phyloP scores from a whole-genome alignment of 164 flowering plant genomes.

The Chimonanthus praecox region DNA sequence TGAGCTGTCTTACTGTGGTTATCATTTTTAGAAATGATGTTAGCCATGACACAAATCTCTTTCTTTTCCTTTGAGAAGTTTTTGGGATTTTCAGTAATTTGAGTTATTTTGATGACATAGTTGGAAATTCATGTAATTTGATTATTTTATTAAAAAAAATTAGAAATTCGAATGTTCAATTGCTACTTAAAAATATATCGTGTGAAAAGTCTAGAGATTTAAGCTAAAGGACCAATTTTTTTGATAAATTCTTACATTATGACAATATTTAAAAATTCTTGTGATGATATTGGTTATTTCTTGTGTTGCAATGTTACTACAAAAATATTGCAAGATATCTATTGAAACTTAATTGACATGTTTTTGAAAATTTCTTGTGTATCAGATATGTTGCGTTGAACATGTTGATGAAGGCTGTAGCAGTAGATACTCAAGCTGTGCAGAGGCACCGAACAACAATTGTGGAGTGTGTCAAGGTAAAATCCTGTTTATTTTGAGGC shows the following conservation, averaged over 20 bases:
- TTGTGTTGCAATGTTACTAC: too few species aligned
- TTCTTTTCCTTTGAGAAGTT: neutral
- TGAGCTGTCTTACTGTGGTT: conserved; percentile 15
- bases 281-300: too few species aligned
- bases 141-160: too few species aligned
- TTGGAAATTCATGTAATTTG: neutral
- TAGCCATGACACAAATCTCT: neutral
- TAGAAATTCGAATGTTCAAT: too few species aligned
- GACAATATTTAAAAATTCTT: too few species aligned
- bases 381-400: conserved; percentile 96
- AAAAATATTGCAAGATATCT: too few species aligned
- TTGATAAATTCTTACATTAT: too few species aligned
- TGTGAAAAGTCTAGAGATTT: too few species aligned
- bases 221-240: too few species aligned
- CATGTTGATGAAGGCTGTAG: conserved; percentile 88
- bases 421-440: conserved; percentile 91
- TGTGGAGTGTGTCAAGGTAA: conserved; percentile 98
- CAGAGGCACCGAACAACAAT: conserved; percentile 96
- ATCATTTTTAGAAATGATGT: neutral
- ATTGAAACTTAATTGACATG: too few species aligned
- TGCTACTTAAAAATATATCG: too few species aligned
- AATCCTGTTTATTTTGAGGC: too few species aligned
- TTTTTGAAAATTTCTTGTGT: conserved; percentile 2
- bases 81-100: neutral
- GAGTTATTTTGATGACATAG: neutral